Conservation (phyloP, 371 early-diverging fungal genomes). For the Cladochytrium tenue region DNA sequence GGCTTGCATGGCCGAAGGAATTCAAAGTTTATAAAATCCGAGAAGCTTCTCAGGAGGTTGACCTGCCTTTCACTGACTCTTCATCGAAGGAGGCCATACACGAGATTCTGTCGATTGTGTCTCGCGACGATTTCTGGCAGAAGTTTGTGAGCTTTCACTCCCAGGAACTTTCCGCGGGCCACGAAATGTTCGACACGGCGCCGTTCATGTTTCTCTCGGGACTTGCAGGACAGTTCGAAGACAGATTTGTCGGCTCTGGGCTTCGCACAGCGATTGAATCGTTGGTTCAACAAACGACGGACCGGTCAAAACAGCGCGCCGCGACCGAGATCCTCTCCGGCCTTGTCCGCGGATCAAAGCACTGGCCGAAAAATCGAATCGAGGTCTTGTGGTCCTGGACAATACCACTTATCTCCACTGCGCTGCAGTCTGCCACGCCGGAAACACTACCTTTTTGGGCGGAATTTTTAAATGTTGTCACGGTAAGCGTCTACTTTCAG, state of each 20-base stretch:
- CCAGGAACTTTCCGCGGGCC: constrained; percentile 25
- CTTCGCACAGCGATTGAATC: constrained; percentile 44
- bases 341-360: constrained; percentile 79
- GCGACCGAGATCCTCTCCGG: constrained; percentile 79
- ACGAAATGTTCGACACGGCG: constrained; percentile 58
- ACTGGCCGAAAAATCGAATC: constrained; percentile 65
- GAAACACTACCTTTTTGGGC: constrained; percentile 36
- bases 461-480: constrained; percentile 20
- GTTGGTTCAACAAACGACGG: constrained; percentile 43
- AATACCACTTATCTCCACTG: constrained; percentile 40
- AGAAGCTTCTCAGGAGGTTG: not conserved
- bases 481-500: constrained; percentile 11
- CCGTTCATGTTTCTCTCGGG: constrained; percentile 70
- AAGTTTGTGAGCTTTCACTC: constrained; percentile 56
- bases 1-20: constrained; percentile 74
- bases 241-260: constrained; percentile 47
- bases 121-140: constrained; percentile 80
- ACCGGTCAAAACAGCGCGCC: constrained; percentile 77
- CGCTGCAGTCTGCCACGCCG: constrained; percentile 20
- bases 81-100: constrained; percentile 16
- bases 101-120: constrained; percentile 54
- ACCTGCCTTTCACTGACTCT: constrained; percentile 24
- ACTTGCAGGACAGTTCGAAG: constrained; percentile 55
- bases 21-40: constrained; percentile 53
- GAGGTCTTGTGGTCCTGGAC: constrained; percentile 66